Base-by-base conservation (phyloP, 2,329 filamentous ascomycete species). In the Aquanectria penicillioides region DNA sequence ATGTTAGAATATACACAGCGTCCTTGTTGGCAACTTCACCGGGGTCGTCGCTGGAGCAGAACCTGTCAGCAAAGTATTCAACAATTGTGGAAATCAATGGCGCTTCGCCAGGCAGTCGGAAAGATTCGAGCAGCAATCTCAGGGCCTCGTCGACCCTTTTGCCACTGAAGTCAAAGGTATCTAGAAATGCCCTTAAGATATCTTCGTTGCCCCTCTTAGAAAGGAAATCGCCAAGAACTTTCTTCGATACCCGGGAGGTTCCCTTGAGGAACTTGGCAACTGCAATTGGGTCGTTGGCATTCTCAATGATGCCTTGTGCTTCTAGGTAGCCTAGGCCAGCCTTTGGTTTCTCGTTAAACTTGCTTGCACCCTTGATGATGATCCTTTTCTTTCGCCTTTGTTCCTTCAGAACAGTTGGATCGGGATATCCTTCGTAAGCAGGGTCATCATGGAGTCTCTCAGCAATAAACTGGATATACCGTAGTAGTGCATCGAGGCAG, bases 331-430 rank as follows among this genome's bases (percentile, higher is more conserved):
- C 92, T 56, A 99, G 86, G 4, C 95, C 95, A 22, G 86, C 88
- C 77, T 97, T 97, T 1, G 95, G 94, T 63, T 89, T 94, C 72
- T 98, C 94, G 71, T 99, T 99, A 79, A 99, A 99, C 72, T 95
- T 97, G 60, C 85, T 87, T 4, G 93, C 89, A 43, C 94, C 95
- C 66, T 89, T 89, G 64, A 97, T 92, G 62, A 99, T 96, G 43
- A 94, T 85, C 71, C 90, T 93, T 78, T 99, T 99, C 64, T 87
- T 89, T 58, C 85, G 83, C 62, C 95, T 84, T 72, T 93, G 89
- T 71, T 91, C 86, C 54, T 87, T 86, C 34, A 99, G 80, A 12
- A 75, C 73, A 25, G 81, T 81, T 22, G 86, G 82, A 51, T 92
- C 86, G 0, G 91, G 91, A 64, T 89, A 88, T 1, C 87, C 88